Base-by-base conservation (phyloP, 2,329 filamentous ascomycete species). In the Botrytis deweyae region DNA sequence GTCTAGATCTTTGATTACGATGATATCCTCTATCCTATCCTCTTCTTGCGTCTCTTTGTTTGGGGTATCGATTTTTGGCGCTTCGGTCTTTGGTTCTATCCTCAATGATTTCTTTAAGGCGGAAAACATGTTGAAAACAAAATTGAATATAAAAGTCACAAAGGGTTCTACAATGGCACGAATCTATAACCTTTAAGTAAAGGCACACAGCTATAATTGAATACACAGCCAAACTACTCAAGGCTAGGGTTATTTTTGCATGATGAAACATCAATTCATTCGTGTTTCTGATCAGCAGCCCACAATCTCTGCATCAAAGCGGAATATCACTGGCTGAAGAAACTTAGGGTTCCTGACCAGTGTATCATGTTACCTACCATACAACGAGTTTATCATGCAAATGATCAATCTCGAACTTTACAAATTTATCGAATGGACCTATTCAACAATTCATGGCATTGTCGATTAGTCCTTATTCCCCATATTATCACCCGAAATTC, bases 151-250 rank as follows among this genome's bases (percentile, higher is more conserved):
- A n/a, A 72, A 12, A 42, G n/a, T 44, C 10, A 67, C 46, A 58
- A 33, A 29, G 16, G 36, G 4, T 36, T 72, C 61, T 42, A 44
- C 20, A 33, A 38, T 46, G 70, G 29, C 36, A 33, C n/a, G 52
- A 22, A 33, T 14, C 25, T 5, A 67, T 29, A 67, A 67, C 70
- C 62, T 58, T 72, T 72, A 72, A 72, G 70, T 72, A 72, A 42
- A 59, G 62, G 46, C 5, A 22, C 62, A 36, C 29, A 65, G 9
- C n/a, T 59, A 44, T 46, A 33, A 72, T 67, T n/a, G 14, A 20
- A 46, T 67, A 14, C 10, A 36, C 66, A n/a, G 18, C 29, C 29
- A 65, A 59, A 62, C 36, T 33, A 42, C 29, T 69, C 66, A 58
- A 55, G 14, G 62, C n/a, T 67, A 55, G 18, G 38, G 29, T 46